Evolutionary conservation across 1,139 yeast genomes (phyloP), one percentile per base, ranked within the genome.

Genomic region (Williopsis jadinii): DNA sequence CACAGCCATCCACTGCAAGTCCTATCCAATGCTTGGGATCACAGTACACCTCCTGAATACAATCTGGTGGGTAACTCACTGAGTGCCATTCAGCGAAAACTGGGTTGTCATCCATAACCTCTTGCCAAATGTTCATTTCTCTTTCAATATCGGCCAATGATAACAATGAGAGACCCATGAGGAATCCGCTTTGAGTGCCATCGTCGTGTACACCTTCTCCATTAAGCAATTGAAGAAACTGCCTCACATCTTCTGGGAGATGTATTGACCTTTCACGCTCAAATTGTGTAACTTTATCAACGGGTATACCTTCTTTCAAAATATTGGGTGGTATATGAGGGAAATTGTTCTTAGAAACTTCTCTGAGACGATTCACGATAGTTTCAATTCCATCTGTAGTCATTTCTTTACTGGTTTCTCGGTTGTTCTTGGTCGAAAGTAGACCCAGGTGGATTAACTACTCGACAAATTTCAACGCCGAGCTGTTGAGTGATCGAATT

Each of bases 11-110:
- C 51, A 71, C 74, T 28, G 73, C 69, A 42, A 79, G 58, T 9
- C 83, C 81, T 39, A 79, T 64, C 85, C 84, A 79, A 24, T 40
- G 30, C 8, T 77, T 73, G 40, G 71, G 71, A 54, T 77, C 78
- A 40, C 72, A 73, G 49, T 78, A 78, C 40, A 63, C 64, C 26
- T 76, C 71, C 55, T 77, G 79, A 37, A 77, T 68, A 6, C 75
- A 68, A 41, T 74, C 77, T 37, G 75, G 73, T 1, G 84, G 84
- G 40, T 75, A 28, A 9, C 38, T 34, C 11, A 34, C 32, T 12
- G 41, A 46, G 9, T 36, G 37, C 28, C 14, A 11, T 4, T 42
- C 37, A 9, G 39, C 38, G 29, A 46, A 46, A 2, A 37, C 42
- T 11, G 47, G 45, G 19, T 48, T 47, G 11, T 43, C 37, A 6